Evolutionary conservation across 805 yeast genomes (phyloP).

Genomic region (Cyberlindnera mississippiensis): DNA sequence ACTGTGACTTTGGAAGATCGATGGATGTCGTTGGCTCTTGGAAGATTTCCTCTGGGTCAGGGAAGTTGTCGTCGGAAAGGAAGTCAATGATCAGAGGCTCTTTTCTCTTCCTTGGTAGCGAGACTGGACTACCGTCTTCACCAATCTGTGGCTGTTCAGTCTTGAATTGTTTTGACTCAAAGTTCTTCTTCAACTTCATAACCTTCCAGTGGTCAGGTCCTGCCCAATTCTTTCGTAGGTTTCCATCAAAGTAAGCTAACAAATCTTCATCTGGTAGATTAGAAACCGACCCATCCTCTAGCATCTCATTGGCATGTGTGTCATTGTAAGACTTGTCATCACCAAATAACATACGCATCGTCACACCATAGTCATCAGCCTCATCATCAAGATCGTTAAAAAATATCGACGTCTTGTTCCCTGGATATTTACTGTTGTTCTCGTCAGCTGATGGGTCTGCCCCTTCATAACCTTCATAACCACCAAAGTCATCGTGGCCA

Average conservation of each 20-base stretch:
- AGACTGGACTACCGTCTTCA: conserved; percentile 5
- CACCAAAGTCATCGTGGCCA: conserved; percentile 21
- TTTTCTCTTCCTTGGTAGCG: conserved; percentile 31
- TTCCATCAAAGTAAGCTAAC: conserved; percentile 78
- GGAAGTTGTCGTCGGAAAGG: conserved; percentile 34
- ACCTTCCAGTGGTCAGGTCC: conserved; percentile 95
- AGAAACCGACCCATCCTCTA: conserved; percentile 25
- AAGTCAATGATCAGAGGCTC: conserved; percentile 42
- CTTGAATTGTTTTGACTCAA: not conserved
- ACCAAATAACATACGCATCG: conserved; percentile 23
- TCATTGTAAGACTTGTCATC: conserved; percentile 24
- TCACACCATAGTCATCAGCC: conserved; percentile 26
- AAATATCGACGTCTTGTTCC: conserved; percentile 26
- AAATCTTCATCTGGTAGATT: conserved; percentile 53
- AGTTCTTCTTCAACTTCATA: conserved; percentile 44
- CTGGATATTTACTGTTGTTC: conserved; percentile 22
- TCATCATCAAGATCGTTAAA: conserved; percentile 26
- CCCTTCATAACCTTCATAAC: conserved; percentile 10
- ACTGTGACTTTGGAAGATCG: conserved; percentile 39
- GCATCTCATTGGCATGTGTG: conserved; percentile 21
- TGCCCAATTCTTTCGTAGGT: conserved; percentile 71
- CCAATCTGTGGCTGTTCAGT: not conserved
- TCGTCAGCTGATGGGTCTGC: conserved; percentile 3
- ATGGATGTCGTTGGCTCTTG: conserved; percentile 32
- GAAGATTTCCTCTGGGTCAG: conserved; percentile 37